These are phyloP conservation scores for Lodderomyces theae DNA, from an alignment of 1,139 yeast species.

Conservation along the genomic window DNA sequence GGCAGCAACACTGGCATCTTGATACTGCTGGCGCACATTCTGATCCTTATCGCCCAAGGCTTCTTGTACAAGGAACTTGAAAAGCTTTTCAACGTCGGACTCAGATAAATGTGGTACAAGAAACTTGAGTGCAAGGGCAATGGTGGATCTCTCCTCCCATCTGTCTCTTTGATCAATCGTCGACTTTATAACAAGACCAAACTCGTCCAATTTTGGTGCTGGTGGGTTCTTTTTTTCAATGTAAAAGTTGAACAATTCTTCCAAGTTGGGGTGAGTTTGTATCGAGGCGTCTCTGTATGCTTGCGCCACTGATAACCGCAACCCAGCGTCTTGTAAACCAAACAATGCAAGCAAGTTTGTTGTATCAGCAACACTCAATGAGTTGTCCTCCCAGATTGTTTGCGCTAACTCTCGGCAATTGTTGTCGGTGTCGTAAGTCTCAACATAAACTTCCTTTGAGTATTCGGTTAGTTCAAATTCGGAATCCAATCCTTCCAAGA, in stretches of 20 bases:
- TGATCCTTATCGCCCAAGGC: conserved; percentile 74
- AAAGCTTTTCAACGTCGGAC: conserved; percentile 45
- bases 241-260: conserved; percentile 52
- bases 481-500: conserved; percentile 80
- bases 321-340: conserved; percentile 55
- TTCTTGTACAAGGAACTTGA: conserved; percentile 59
- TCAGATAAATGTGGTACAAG: conserved; percentile 48
- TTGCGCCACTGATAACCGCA: conserved; percentile 64
- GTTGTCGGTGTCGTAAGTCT: conserved; percentile 70
- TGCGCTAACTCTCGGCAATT: conserved; percentile 63
- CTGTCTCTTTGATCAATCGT: conserved; percentile 62
- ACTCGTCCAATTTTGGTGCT: conserved; percentile 69
- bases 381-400: conserved; percentile 84
- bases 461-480: conserved; percentile 74
- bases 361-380: conserved; percentile 43
- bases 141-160: conserved; percentile 84
- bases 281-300: conserved; percentile 33
- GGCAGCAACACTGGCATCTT: conserved; percentile 81
- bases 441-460: conserved; percentile 73
- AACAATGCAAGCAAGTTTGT: conserved; percentile 52
- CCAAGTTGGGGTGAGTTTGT: conserved; percentile 31
- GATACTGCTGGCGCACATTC: conserved; percentile 75
- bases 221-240: conserved; percentile 69
- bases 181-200: conserved; percentile 70
- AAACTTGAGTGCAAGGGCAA: conserved; percentile 64